phyloP scores from a whole-genome alignment of 1,139 yeast genomes.

The Insectozyma bohioensis region DNA sequence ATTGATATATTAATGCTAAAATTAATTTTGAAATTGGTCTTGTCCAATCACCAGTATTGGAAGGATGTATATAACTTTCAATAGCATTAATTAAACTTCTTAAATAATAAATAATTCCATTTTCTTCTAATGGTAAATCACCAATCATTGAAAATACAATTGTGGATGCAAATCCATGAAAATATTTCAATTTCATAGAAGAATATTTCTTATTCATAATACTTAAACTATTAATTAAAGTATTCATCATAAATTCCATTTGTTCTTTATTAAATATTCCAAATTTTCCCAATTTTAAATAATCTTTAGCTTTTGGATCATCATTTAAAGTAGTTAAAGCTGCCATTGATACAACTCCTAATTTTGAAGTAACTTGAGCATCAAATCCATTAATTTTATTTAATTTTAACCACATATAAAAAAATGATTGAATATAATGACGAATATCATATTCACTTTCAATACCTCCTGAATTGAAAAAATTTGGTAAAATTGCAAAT shows the following conservation, averaged over 20 bases:
- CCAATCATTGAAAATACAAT: constrained; percentile 68
- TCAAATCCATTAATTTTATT: constrained; percentile 61
- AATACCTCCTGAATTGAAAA: constrained; percentile 23
- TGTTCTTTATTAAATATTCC: constrained; percentile 70
- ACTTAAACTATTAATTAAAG: constrained; percentile 53
- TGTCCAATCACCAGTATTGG: constrained; percentile 87
- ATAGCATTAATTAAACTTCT: constrained; percentile 63
- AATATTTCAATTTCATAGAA: constrained; percentile 42
- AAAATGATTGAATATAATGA: constrained; percentile 62
- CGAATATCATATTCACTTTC: constrained; percentile 42
- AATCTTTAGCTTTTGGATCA: constrained; percentile 17
- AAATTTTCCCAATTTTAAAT: constrained; percentile 27
- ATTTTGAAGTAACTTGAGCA: constrained; percentile 61
- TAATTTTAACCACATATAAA: constrained; percentile 71
- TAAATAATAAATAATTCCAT: constrained; percentile 55
- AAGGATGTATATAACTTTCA: constrained; percentile 89
- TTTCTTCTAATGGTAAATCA: constrained; percentile 33
- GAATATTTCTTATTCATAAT: constrained; percentile 42
- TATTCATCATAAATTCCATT: constrained; percentile 55
- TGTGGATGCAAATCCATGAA: constrained; percentile 61
- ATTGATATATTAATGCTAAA: constrained; percentile 53
- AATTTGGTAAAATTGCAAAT: constrained; percentile 53
- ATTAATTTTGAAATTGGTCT: constrained; percentile 64
- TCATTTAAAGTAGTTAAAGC: constrained; percentile 36
- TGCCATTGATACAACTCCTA: constrained; percentile 62